A percentile compares a stretch with the other conserved stretches of the same genome.
These are phyloP conservation scores for Claviceps cyperi DNA, from an alignment of 2,329 filamentous ascomycete genomes.

Conservation along the genomic window DNA sequence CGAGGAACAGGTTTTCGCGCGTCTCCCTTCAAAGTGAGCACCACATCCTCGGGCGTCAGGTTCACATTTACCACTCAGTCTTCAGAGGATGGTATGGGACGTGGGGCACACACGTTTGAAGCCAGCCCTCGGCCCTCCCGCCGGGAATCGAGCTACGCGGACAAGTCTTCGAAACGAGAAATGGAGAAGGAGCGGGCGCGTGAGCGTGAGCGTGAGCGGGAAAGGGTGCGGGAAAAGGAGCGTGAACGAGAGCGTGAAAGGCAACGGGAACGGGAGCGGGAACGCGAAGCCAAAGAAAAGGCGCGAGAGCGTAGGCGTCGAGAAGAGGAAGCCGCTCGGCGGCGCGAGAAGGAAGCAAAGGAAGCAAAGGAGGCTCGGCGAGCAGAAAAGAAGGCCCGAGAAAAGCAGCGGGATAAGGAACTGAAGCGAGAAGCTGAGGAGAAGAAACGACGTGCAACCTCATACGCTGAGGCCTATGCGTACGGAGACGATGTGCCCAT, in stretches of 20 bases:
- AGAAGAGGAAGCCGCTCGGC: constrained; percentile 13
- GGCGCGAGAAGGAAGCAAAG: constrained; percentile 20
- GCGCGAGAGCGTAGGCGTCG: constrained; percentile 11
- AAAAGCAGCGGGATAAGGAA: constrained; percentile 25
- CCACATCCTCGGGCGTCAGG: constrained; percentile 19
- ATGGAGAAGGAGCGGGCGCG: constrained; percentile 24
- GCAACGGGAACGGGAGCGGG: not conserved
- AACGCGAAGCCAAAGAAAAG: constrained; percentile 6
- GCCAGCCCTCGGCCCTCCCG: constrained; percentile 23
- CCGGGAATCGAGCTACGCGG: constrained; percentile 33
- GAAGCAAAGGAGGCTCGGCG: constrained; percentile 19
- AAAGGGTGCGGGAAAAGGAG: constrained; percentile 11
- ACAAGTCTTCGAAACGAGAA: constrained; percentile 30
- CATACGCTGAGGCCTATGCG: constrained; percentile 20
- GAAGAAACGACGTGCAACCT: constrained; percentile 20
- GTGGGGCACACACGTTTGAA: constrained; percentile 28
- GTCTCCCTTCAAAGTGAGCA: constrained; percentile 24
- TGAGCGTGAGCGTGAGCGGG: constrained; percentile 11
- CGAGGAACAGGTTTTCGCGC: constrained; percentile 14
- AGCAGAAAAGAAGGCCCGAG: constrained; percentile 19
- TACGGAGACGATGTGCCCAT: constrained; percentile 17
- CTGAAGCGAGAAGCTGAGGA: constrained; percentile 22
- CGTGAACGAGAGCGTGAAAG: constrained; percentile 4
- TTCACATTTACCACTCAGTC: constrained; percentile 23
- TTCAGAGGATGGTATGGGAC: constrained; percentile 32